Base-by-base conservation (phyloP, 179 eudicot genomes). In the Heliamphora pulchella region DNA sequence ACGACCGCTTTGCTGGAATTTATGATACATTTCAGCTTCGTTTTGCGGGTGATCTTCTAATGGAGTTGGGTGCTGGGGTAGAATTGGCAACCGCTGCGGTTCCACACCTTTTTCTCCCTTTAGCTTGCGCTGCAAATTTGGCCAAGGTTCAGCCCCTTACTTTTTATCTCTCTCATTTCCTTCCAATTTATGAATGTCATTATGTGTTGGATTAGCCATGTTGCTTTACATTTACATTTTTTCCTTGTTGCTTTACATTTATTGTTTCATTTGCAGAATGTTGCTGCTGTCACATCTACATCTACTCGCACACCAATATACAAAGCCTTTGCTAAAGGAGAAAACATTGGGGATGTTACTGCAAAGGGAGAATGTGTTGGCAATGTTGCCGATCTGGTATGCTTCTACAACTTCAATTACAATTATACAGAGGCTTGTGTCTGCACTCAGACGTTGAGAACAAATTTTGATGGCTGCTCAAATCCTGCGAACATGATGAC, bases 301-400 rank as follows among this genome's bases (percentile, higher is more conserved):
- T 94, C 99, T 65, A 96, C 99, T 62, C 97, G 98, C 68, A 90
- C 97, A 31, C 99, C 99, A 81, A 94, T 96, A 46, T 94, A 96
- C 86, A 96, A 96, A 85, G 99, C 97, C 78, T 96, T 96, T 88
- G 98, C 99, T 47, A 91, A 87, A 78, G 99, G 99, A 78, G 98
- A 94, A 88, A 96, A 96, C 86, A 91, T 96, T 69, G 99, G 99
- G 66, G 99, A 96, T 91, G 97, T 96, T 61, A 96, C 99, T 46
- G 98, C 98, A 2, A 96, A 94, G 87, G 99, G 99, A 44, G 99
- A 94, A 89, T 96, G 98, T 87, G 97, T 96, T 75, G 93, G 97
- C 80, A 94, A 94, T 85, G 80, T 96, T 80, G 99, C 99, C 51
- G 99, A 96, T 84, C 91, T 96, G 94, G 99, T 96, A 92, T 81